phyloP scores from a whole-genome alignment of 306 rosid species.

The Rubus parviflorus region DNA sequence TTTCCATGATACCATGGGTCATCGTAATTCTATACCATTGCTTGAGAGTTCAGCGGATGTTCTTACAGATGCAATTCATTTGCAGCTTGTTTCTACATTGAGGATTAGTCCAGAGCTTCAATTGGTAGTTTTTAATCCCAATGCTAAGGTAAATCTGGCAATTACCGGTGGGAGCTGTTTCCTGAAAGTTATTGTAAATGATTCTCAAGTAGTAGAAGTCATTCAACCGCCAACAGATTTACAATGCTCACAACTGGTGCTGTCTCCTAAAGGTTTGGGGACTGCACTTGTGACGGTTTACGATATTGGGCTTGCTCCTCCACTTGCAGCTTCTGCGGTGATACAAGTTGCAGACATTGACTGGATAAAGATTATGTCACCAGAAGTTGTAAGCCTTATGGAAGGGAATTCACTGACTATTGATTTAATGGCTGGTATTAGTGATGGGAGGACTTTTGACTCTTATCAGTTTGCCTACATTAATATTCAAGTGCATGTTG shows the following conservation, averaged over 20 bases:
- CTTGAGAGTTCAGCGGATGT: slow-evolving; percentile 38
- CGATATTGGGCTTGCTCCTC: slow-evolving; percentile 82
- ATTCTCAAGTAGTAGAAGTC: slow-evolving; percentile 76
- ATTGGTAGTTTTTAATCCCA: slow-evolving; percentile 69
- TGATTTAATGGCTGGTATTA: slow-evolving; percentile 65
- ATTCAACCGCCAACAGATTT: slow-evolving; percentile 58
- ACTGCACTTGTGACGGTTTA: slow-evolving; percentile 65
- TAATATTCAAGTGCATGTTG: slow-evolving; percentile 75
- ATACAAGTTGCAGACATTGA: slow-evolving; percentile 91
- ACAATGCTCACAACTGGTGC: slow-evolving; percentile 60
- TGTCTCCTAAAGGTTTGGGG: slow-evolving; percentile 84
- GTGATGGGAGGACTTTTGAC: slow-evolving; percentile 68
- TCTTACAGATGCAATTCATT: slow-evolving; percentile 73
- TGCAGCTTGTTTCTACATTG: slow-evolving; percentile 93
- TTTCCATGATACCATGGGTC: slow-evolving; percentile 42
- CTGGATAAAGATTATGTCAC: slow-evolving; percentile 74
- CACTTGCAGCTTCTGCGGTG: slow-evolving; percentile 66
- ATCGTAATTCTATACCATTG: slow-evolving; percentile 37
- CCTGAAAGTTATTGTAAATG: slow-evolving; percentile 72
- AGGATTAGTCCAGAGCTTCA: slow-evolving; percentile 72
- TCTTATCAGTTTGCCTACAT: slow-evolving; percentile 81
- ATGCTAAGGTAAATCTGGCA: slow-evolving; percentile 76
- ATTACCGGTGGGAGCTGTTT: slow-evolving; percentile 96
- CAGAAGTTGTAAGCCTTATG: slow-evolving; percentile 76
- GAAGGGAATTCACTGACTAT: slow-evolving; percentile 67